Evolutionary conservation across 2,329 filamentous ascomycete genomes (phyloP).

Genomic region (Colletotrichum liaoningense): DNA sequence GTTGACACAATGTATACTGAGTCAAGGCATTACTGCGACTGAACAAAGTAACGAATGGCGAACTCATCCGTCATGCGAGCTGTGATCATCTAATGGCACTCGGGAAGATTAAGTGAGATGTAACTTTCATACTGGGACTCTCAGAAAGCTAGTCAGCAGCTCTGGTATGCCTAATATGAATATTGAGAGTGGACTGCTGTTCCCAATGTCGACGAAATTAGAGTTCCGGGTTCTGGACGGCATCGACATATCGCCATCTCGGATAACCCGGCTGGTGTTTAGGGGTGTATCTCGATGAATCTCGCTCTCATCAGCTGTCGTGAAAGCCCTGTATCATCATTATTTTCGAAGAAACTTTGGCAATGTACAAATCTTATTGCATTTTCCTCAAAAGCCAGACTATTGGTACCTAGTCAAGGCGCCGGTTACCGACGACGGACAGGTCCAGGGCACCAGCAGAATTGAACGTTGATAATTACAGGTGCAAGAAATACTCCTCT

Average conservation of each 20-base stretch:
- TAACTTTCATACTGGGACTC: background rate
- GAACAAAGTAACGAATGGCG: background rate
- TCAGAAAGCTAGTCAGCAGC: background rate
- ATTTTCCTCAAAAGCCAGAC: background rate
- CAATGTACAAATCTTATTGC: background rate
- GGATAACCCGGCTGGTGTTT: background rate
- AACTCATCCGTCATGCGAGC: background rate
- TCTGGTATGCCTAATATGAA: too few species aligned
- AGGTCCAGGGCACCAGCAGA: background rate
- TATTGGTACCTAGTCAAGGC: background rate
- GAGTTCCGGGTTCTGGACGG: background rate
- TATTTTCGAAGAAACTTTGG: background rate
- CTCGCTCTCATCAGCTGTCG: background rate
- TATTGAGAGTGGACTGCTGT: too few species aligned
- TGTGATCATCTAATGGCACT: background rate
- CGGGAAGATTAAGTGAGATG: background rate
- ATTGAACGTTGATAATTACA: background rate
- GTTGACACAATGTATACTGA: background rate
- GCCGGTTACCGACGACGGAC: too few species aligned
- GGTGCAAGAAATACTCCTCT: background rate
- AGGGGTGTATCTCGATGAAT: background rate
- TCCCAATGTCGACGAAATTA: background rate
- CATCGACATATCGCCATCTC: background rate
- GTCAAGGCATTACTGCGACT: background rate
- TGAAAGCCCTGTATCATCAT: background rate